These are phyloP conservation scores for Neovahlkampfia damariscottae DNA, from an alignment of 78 protist genomes.

Conservation along the genomic window DNA sequence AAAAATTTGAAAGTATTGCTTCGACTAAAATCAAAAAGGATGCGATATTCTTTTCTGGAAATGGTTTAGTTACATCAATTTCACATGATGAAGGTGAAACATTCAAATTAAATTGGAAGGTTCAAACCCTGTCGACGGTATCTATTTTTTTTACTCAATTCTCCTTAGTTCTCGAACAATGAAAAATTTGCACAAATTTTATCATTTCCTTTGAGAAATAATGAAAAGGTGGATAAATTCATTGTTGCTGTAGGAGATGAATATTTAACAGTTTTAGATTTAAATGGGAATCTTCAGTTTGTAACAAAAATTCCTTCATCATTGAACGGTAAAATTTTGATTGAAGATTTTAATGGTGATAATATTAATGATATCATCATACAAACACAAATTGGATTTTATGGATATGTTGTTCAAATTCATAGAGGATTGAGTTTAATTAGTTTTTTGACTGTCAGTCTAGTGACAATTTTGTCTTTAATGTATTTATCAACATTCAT, in stretches of 20 bases:
- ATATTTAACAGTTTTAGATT: not conserved
- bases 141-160: no score
- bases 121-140: no score
- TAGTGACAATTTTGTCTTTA: not conserved
- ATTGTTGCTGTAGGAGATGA: not conserved
- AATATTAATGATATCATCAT: not conserved
- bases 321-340: not conserved
- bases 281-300: not conserved
- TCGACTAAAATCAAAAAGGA: no score
- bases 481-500: not conserved
- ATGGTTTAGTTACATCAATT: no score
- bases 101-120: no score
- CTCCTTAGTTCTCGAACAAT: no score
- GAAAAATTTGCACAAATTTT: not conserved
- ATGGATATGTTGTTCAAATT: not conserved
- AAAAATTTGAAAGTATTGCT: no score
- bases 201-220: not conserved
- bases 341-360: not conserved
- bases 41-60: no score
- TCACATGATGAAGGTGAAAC: no score
- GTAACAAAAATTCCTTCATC: not conserved
- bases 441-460: not conserved
- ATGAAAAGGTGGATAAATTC: not conserved
- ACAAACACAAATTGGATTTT: not conserved
- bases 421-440: not conserved